These are phyloP conservation scores for Prunus campanulata DNA, from an alignment of 306 rosid genomes.

Conservation along the genomic window DNA sequence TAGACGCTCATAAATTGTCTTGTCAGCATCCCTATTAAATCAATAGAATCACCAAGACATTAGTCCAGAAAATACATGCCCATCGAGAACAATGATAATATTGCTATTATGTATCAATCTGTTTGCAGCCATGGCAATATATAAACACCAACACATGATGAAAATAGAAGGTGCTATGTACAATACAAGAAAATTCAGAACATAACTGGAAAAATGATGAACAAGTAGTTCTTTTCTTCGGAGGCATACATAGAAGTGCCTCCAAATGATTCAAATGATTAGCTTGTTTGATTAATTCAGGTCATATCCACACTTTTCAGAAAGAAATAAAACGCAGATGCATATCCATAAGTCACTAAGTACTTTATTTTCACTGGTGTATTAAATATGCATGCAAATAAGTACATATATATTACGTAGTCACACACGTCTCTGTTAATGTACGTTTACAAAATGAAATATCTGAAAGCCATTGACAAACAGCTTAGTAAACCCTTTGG, in stretches of 20 bases:
- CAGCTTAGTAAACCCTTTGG: not conserved
- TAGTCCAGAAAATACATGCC: not conserved
- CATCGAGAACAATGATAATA: not conserved
- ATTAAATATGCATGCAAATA: not conserved
- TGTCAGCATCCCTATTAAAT: slow-evolving; percentile 81
- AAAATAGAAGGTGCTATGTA: not conserved
- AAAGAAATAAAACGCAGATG: not conserved
- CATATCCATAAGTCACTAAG: not conserved
- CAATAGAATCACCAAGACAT: not conserved
- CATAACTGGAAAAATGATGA: not conserved
- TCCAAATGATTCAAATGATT: not conserved
- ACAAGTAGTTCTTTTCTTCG: not conserved
- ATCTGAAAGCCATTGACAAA: not conserved
- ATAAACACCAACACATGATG: not conserved
- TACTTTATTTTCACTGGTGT: not conserved
- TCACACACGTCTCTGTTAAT: not conserved
- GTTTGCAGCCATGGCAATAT: not conserved
- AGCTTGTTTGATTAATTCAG: not conserved
- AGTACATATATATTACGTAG: not conserved
- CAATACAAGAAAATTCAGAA: not conserved
- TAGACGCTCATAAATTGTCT: slow-evolving; percentile 69
- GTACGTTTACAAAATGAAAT: not conserved
- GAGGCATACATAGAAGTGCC: not conserved
- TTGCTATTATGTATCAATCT: not conserved
- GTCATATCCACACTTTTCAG: not conserved